Conservation (phyloP, 2,329 filamentous ascomycete species). For the Teratosphaeria nubilosa region DNA sequence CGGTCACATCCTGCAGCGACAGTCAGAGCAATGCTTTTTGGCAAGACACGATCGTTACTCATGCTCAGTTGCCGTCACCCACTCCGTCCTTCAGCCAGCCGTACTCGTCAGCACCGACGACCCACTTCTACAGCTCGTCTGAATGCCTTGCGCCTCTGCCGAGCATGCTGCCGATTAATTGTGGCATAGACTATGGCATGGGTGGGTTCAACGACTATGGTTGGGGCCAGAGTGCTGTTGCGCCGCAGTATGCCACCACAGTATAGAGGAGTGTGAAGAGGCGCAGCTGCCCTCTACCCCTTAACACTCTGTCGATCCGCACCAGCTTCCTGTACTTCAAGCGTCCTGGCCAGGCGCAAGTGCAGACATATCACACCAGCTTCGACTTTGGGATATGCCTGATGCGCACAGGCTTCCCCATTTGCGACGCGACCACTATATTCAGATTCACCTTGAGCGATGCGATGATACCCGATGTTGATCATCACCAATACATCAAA, state of each 20-base stretch:
- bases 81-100: slow-evolving; percentile 72
- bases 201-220: slow-evolving; percentile 68
- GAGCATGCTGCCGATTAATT: slow-evolving; percentile 75
- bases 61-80: slow-evolving; percentile 63
- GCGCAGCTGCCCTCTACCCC: slow-evolving; percentile 7
- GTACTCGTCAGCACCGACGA: slow-evolving; percentile 43
- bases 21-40: slow-evolving; percentile 63
- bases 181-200: slow-evolving; percentile 55
- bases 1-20: slow-evolving; percentile 58
- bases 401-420: slow-evolving; percentile 31
- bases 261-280: slow-evolving; percentile 61
- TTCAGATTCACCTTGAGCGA: slow-evolving; percentile 31
- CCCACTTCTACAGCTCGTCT: slow-evolving; percentile 68
- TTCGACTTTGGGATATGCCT: slow-evolving; percentile 19
- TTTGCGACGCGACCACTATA: slow-evolving; percentile 29
- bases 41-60: slow-evolving; percentile 65
- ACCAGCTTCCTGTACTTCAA: slow-evolving; percentile 18
- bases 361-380: slow-evolving; percentile 10
- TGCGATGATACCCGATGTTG: slow-evolving; percentile 31
- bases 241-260: slow-evolving; percentile 59
- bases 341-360: slow-evolving; percentile 34
- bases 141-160: slow-evolving; percentile 67
- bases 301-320: slow-evolving; percentile 12
- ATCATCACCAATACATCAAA: slow-evolving; percentile 26
- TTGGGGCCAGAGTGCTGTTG: slow-evolving; percentile 81